Conservation (phyloP, 2,329 filamentous ascomycete genomes). For the Domatiomyces globalis region DNA sequence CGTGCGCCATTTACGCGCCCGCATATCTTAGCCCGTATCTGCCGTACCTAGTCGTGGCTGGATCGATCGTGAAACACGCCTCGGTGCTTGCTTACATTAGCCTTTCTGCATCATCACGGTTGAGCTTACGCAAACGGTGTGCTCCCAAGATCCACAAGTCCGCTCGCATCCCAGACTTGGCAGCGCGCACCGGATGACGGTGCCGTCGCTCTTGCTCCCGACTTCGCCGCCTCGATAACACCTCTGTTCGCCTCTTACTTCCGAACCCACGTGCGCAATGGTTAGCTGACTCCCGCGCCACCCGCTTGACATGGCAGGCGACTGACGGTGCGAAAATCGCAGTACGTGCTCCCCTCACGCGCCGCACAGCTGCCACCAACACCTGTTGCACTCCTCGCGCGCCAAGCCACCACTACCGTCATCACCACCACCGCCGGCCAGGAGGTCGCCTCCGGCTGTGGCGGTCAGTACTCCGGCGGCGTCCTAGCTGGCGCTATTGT, state of each 20-base stretch:
- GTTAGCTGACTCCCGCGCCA: background rate
- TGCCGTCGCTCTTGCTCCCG: background rate
- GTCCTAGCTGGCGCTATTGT: slow-evolving; percentile 17
- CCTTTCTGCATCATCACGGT: no score
- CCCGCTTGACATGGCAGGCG: background rate
- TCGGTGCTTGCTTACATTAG: background rate
- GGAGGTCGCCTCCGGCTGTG: slow-evolving; percentile 7
- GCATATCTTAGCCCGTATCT: background rate
- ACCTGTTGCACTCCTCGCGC: slow-evolving; percentile 7
- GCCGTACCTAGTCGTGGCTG: background rate
- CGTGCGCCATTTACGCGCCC: background rate
- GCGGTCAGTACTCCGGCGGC: slow-evolving; percentile 16
- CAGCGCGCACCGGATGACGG: background rate
- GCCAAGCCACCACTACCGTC: slow-evolving; percentile 14
- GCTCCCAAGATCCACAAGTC: background rate
- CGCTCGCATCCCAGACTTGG: background rate
- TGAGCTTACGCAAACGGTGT: no score
- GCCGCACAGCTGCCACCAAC: slow-evolving; percentile 3
- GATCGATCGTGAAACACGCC: background rate
- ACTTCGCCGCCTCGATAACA: background rate
- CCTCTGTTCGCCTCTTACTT: background rate
- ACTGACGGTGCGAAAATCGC: background rate
- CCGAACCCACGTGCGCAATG: background rate
- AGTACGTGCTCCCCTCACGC: background rate
- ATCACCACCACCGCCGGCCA: background rate